Base-by-base conservation (phyloP, 2,329 filamentous ascomycete species). In the Boeremia lycopersici region DNA sequence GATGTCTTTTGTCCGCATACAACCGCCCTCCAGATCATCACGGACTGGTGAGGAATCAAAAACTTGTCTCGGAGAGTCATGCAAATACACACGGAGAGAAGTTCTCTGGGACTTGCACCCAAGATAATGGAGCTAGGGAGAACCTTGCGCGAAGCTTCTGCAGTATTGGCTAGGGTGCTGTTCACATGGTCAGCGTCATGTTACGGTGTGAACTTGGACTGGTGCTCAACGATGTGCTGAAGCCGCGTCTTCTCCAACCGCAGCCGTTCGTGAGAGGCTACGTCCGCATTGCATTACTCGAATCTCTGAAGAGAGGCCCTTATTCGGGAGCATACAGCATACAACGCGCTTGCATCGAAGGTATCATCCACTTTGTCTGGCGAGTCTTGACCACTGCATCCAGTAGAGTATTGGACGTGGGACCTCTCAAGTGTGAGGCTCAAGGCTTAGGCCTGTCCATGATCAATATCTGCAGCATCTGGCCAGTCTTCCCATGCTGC, bases 1-100 rank as follows among this genome's bases (percentile, higher is more conserved):
- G 91, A 96, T 88, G 91, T 93, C 78, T 86, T 96, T 97, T 96
- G 90, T 89, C 84, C 90, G 90, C 83, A 87, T 82, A 81, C 70
- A 29, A 53, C 53, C 77, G 86, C 89, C 88, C 86, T 87, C 85
- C 84, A 48, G 68, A 76, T 73, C 72, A 68, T 72, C 63, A 59
- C 55, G 66, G 53, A 49, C 72, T 69, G 86, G 86, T 86, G 89
- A 87, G 89, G 88, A 93, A 89, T 81, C 89, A 96, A 96, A 97
- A 92, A 95, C 90, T 80, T 86, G 88, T 96, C 91, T 88, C 82
- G 75, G 89, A 90, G 87, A 89, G 88, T 85, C 88, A 84, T 90
- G 91, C 89, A 83, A 69, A 80, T 73, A 84, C 89, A 87, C 71
- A 91, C 88, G 82, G 90, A 93, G 86, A 88, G 84, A 86, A 65